Evolutionary conservation across 2,329 filamentous ascomycete genomes (phyloP), one percentile per base, ranked within the genome.

Genomic region (Ophiocordyceps camponoti-leonardi): DNA sequence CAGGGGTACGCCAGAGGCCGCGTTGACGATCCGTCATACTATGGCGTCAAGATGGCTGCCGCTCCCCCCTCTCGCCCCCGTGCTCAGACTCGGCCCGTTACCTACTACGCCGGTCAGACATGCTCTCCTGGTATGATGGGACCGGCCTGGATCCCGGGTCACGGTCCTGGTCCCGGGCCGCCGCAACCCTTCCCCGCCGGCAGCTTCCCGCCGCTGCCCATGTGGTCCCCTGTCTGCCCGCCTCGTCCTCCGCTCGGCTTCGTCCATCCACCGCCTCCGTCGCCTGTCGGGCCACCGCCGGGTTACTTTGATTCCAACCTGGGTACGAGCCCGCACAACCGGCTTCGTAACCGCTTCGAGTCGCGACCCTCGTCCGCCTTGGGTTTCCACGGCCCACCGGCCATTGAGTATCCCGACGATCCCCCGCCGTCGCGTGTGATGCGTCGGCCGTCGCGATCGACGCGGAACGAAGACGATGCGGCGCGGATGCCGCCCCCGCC

Each of bases 401-500:
- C 46, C 18, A 30, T 50, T 11, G 61, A 61, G 0, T 68, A 65
- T 45, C 57, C 52, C 3, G 61, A 66, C 12, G 65, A 67, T 4
- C 68, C 65, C 43, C 56, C 62, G 26, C 55, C 61, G 3, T 56
- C 60, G 13, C 56, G 55, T 4, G 48, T 68, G 1, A 43, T 58
- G 6, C 63, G 69, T 23, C 66, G 67, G 20, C 50, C 64, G n/a
- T 73, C 71, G 1, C 54, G 61, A 31, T 59, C 59, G 13, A 65
- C 58, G 53, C 67, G 64, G 46, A 54, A 60, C 8, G 63, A 68
- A 0, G 66, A 72, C 1, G 69, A 71, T 44, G 62, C 66, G 30
- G 58, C 53, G 44, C 60, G 62, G 28, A 72, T 73, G 70, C 71
- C 72, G 20, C 71, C 71, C 12, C 70, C 70, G 19, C 71, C 71